Evolutionary conservation across 345 rosid genomes (phyloP).

Genomic region (Arabis hirsuta): DNA sequence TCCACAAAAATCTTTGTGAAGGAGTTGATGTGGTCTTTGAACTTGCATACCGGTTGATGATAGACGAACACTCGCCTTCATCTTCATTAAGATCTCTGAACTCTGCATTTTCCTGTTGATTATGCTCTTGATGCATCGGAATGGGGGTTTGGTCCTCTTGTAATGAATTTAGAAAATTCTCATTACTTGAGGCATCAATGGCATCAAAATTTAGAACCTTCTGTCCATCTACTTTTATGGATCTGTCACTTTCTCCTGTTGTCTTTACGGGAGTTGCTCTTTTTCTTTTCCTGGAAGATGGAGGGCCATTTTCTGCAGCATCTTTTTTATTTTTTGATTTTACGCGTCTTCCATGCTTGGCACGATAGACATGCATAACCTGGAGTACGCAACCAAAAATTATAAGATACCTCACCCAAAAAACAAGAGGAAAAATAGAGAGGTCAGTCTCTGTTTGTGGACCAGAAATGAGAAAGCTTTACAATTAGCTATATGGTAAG

Average conservation of each 20-base stretch:
- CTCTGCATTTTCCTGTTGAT: slow-evolving; percentile 45
- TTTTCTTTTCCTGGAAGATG: slow-evolving; percentile 64
- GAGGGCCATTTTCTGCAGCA: slow-evolving; percentile 38
- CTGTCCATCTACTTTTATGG: slow-evolving; percentile 35
- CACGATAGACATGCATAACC: slow-evolving; percentile 84
- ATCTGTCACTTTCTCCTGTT: slow-evolving; percentile 46
- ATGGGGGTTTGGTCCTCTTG: slow-evolving; percentile 47
- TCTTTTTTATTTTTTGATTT: slow-evolving; percentile 41
- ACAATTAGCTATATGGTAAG: neutral
- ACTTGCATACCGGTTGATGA: slow-evolving; percentile 48
- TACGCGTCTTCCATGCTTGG: slow-evolving; percentile 58
- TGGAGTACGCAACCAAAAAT: slow-evolving; percentile 44
- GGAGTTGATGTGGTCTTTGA: slow-evolving; percentile 57
- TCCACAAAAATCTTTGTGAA: slow-evolving; percentile 72
- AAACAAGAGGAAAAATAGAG: slow-evolving; percentile 4
- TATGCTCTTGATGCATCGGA: slow-evolving; percentile 44
- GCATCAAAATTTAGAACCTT: neutral
- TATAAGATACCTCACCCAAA: slow-evolving; percentile 22
- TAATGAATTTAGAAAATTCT: slow-evolving; percentile 34
- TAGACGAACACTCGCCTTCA: slow-evolving; percentile 53
- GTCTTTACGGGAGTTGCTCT: slow-evolving; percentile 47
- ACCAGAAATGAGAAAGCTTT: slow-evolving; percentile 20
- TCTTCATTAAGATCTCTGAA: slow-evolving; percentile 47
- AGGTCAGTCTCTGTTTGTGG: slow-evolving; percentile 27
- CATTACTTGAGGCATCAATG: slow-evolving; percentile 36